Base-by-base conservation (phyloP, 768 basidiomycete species). In the Collybia nuda region DNA sequence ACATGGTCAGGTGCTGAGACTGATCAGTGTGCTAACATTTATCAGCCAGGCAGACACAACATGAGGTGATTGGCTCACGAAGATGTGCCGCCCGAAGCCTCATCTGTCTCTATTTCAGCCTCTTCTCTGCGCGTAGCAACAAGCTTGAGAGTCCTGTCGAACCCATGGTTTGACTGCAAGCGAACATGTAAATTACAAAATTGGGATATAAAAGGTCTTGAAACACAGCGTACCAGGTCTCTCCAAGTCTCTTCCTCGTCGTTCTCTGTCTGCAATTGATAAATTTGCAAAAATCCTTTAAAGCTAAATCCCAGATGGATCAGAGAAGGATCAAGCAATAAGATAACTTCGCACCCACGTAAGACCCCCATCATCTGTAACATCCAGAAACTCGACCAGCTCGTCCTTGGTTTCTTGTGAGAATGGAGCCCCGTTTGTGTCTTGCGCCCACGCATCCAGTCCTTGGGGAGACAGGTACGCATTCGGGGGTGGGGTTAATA, bases 241-340 rank as follows among this genome's bases (percentile, higher is more conserved):
- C 79, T 75, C 88, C 87, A 92, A 6, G 90, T 93, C 68, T 93
- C 88, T 63, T 84, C 84, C 56, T 90, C 87, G 55, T 91, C 90
- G 54, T 82, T 88, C 57, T 89, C 86, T 1, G 88, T 90, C 64
- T 93, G 90, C n/a, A 91, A 68, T 58, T 89, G 86, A 60, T 91
- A 92, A 48, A 92, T 81, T 62, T 91, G 88, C 62, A 90, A 62
- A 61, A 93, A 91, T 1, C 90, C 89, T 62, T 85, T 85, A 62
- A 89, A 82, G 15, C 89, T 91, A 44, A 47, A 35, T 12, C 23
- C 5, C 36, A 26, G 6, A 26, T 39, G 22, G 41, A 12, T 19
- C 11, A 32, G 43, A 35, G 23, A 35, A 23, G 24, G 9, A 42
- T 17, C 14, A 15, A 18, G 24, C 24, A 23, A 36, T 23, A 7